Base-by-base conservation (phyloP, 176 grass and related monocot species). In the Carex kokanica region DNA sequence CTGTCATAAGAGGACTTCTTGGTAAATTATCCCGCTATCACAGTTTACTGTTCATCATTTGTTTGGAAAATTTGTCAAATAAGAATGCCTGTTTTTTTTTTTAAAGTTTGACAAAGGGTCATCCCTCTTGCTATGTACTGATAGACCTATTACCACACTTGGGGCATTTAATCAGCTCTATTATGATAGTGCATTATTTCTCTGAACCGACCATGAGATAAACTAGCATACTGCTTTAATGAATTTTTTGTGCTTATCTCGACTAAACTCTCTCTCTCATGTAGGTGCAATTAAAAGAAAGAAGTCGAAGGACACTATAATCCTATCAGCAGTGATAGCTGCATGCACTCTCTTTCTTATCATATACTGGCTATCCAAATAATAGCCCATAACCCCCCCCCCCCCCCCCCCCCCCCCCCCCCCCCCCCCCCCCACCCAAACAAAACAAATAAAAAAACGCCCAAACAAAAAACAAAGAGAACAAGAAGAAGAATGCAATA, bases 361-460 rank as follows among this genome's bases (percentile, higher is more conserved):
- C 74, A 87, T 98, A 84, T 98, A 98, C 74, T 98, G 95, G 90
- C 90, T 98, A 90, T 91, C 95, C 3, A 98, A 98, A 90, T 95
- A 91, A 89, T 84, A 77, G 20, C 61, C 9, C 16, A 43, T 12
- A 49, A 0, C 2, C 45, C 45, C 49, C 8, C 10, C 10, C 49
- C 17, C 73, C 7, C 77, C 7, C n/a, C n/a, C 6, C 21, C 18
- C 5, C 14, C 10, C 10, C 25, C 2, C 9, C 78, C 54, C 16
- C 29, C n/a, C 2, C 2, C 9, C 45, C 73, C 0, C 45, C 45
- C 24, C 17, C 73, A 7, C 75, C 7, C 27, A 27, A 27, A 27
- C 1, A 34, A 40, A 41, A 38, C 36, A 45, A 64, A 81, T 27
- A 24, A 63, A 81, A 16, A 43, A 6, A 47, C 0, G 8, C 8